These are phyloP conservation scores for Stagonosporopsis chrysanthemi DNA, from an alignment of 2,329 filamentous ascomycete species.

Conservation along the genomic window DNA sequence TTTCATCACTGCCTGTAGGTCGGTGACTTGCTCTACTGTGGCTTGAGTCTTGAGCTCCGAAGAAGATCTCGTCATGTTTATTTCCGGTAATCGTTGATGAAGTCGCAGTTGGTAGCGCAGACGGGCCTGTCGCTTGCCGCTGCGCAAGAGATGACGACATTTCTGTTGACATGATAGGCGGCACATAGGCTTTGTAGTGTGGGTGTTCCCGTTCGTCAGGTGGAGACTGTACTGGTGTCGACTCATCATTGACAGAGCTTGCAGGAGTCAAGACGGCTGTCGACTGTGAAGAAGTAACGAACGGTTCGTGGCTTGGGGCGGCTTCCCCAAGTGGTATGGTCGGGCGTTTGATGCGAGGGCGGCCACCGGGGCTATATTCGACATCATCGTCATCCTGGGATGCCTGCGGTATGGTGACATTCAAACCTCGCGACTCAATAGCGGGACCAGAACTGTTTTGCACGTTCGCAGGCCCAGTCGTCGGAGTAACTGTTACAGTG, in stretches of 20 bases:
- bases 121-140: conserved; percentile 35
- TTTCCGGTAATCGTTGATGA: conserved; percentile 22
- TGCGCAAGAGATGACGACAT: conserved; percentile 26
- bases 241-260: conserved; percentile 44
- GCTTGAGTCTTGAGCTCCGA: conserved; percentile 29
- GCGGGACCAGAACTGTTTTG: conserved; percentile 18
- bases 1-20: conserved; percentile 26
- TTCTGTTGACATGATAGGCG: conserved; percentile 24
- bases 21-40: conserved; percentile 23
- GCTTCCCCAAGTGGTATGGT: conserved; percentile 18
- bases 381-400: conserved; percentile 29
- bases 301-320: conserved; percentile 25
- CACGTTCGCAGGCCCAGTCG: conserved; percentile 6
- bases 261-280: conserved; percentile 46
- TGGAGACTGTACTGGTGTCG: conserved; percentile 42
- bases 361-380: conserved; percentile 62
- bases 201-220: conserved; percentile 34
- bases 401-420: conserved; percentile 19
- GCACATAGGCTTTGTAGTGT: conserved; percentile 47
- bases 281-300: conserved; percentile 34
- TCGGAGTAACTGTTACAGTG: conserved; percentile 27
- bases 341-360: conserved; percentile 53
- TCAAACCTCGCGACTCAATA: conserved; percentile 25
- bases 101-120: conserved; percentile 17
- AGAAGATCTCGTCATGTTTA: conserved; percentile 48